Evolutionary conservation across 2,329 filamentous ascomycete genomes (phyloP), one percentile per base, ranked within the genome.

Genomic region (Colletotrichum acutatum): DNA sequence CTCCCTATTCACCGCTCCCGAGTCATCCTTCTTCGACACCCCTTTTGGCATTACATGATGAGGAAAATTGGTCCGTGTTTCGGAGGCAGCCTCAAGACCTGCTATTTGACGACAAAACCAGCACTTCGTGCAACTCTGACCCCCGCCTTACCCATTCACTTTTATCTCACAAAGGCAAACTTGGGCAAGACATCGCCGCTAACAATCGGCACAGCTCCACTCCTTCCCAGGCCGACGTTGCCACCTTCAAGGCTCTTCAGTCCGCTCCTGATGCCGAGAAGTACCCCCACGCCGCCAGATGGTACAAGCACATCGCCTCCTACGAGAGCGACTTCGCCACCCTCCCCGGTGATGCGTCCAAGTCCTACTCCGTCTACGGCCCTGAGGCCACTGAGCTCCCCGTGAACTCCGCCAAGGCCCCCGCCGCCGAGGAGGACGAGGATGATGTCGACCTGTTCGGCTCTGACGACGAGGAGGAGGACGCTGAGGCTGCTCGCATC

Each of bases 231-330:
- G 97, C 97, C 86, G 97, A 99, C 89, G 96, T 97, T 81, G 94
- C 93, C 85, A 91, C 91, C 87, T 98, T 94, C 94, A 97, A 98
- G 91, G 94, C 94, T 81, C 85, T 98, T 84, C 92, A 89, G 82
- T 86, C 89, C 79, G 86, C 91, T 74, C 97, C 97, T 79, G 91
- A 93, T 78, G 90, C 93, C 80, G 88, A 89, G 84, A 97, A 97
- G 89, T 98, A 93, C 92, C 95, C 96, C 81, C 90, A 98, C 88
- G 95, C 93, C 82, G 95, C 94, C 83, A 93, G 97, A 86, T 99
- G 97, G 97, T 98, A 98, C 92, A 98, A 97, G 91, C 96, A 99
- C 91, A 94, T 98, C 83, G 91, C 94, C 84, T 93, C 94, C 79
- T 98, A 94, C 88, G 92, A 97, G 90, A 90, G 93, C 78, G 96